Conservation (phyloP, 2,329 filamentous ascomycete genomes). For the Exophiala spinifera region DNA sequence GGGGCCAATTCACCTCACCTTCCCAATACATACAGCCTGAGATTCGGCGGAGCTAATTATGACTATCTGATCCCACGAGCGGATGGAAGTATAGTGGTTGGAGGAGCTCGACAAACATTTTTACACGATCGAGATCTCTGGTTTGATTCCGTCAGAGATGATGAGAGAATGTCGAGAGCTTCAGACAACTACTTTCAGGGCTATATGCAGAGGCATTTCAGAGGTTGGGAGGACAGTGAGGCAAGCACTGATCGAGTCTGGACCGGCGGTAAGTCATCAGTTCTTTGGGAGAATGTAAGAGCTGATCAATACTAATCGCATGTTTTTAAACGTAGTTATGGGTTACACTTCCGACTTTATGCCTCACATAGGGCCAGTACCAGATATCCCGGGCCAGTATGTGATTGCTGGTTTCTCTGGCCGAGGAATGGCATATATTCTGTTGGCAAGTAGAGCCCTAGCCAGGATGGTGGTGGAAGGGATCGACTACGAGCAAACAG, state of each 20-base stretch:
- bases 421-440: slow-evolving; percentile 63
- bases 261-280: slow-evolving; percentile 35
- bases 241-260: slow-evolving; percentile 36
- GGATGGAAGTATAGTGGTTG: slow-evolving; percentile 55
- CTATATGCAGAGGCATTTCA: slow-evolving; percentile 38
- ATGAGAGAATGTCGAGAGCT: slow-evolving; percentile 49
- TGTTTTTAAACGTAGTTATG: slow-evolving; percentile 41
- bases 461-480: slow-evolving; percentile 51
- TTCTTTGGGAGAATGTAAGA: background rate
- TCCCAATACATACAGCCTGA: too few species aligned
- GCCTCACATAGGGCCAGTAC: slow-evolving; percentile 51
- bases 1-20: too few species aligned
- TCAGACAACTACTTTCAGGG: slow-evolving; percentile 38
- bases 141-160: slow-evolving; percentile 44
- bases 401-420: slow-evolving; percentile 61
- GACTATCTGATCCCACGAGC: slow-evolving; percentile 60
- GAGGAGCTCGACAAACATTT: slow-evolving; percentile 54
- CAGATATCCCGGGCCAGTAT: slow-evolving; percentile 48
- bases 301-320: background rate
- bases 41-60: too few species aligned
- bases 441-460: slow-evolving; percentile 48
- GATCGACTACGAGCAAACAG: slow-evolving; percentile 30
- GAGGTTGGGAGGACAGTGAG: slow-evolving; percentile 35
- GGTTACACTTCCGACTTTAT: slow-evolving; percentile 49
- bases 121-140: slow-evolving; percentile 35